Percentiles rank a stretch among this genome's conserved stretches.
Evolutionary conservation across 2,329 filamentous ascomycete species (phyloP).

Genomic region (Talaromyces funiculosus): DNA sequence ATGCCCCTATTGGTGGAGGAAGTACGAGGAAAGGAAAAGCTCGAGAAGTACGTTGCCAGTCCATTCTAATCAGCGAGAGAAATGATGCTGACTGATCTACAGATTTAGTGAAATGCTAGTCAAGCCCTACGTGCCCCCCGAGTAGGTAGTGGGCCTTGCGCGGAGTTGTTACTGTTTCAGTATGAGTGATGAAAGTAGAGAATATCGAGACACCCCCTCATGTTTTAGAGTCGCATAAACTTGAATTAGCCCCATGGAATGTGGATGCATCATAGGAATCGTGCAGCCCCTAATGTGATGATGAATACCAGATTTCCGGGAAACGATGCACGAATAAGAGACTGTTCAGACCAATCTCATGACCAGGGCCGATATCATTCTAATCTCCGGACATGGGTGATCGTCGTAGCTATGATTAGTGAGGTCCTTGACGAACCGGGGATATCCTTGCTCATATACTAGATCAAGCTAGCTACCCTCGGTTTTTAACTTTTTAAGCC

Average conservation of each 20-base stretch:
- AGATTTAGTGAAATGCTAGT: constrained; percentile 48
- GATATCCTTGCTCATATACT: background rate
- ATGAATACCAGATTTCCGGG: background rate
- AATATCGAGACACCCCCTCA: constrained; percentile 6
- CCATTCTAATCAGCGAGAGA: background rate
- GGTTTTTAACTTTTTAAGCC: background rate
- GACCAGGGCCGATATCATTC: background rate
- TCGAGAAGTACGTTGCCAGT: constrained; percentile 62
- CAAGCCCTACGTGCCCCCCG: constrained; percentile 43
- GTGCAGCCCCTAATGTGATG: background rate
- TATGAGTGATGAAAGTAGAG: constrained; percentile 14
- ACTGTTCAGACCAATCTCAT: background rate
- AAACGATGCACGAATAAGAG: background rate
- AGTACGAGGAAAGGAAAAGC: constrained; percentile 86
- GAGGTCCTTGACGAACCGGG: background rate
- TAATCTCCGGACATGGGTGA: background rate
- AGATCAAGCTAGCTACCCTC: background rate
- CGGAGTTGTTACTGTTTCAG: background rate
- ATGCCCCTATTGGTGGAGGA: constrained; percentile 96
- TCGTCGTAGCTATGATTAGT: background rate
- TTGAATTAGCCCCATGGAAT: background rate
- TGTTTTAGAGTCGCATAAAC: background rate
- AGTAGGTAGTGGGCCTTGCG: constrained; percentile 15
- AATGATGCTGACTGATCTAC: constrained; percentile 14
- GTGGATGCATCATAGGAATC: background rate